Conservation (phyloP, 2,329 filamentous ascomycete genomes). For the Catunica adiposa region DNA sequence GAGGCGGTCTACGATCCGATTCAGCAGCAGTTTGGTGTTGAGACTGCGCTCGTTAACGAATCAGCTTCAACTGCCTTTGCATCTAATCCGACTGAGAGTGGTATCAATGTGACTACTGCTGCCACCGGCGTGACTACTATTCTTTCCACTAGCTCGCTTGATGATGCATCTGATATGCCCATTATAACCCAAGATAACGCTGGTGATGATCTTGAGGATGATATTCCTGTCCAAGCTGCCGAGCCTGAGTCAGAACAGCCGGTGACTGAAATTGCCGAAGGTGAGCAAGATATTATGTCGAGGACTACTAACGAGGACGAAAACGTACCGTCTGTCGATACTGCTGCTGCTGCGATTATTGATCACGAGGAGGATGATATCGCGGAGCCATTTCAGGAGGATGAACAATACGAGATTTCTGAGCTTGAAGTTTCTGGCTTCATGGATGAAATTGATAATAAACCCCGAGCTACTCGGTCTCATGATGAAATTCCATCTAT, state of each 20-base stretch:
- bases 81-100: background rate
- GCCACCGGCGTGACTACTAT: background rate
- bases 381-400: constrained; percentile 1
- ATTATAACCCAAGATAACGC: background rate
- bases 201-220: background rate
- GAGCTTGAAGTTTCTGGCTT: constrained; percentile 2
- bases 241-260: background rate
- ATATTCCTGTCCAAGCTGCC: background rate
- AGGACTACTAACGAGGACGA: constrained; percentile 7
- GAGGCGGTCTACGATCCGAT: no score
- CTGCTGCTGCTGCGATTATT: background rate
- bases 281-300: constrained; percentile 4
- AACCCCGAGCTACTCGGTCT: background rate
- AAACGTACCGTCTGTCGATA: background rate
- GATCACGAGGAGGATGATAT: constrained; percentile 2
- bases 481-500: background rate
- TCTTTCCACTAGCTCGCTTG: background rate
- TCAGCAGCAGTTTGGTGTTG: background rate
- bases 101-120: background rate
- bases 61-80: background rate
- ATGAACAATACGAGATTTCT: constrained; percentile 5
- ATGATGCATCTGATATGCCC: background rate
- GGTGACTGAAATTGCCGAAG: constrained; percentile 1
- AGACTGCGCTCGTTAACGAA: background rate
- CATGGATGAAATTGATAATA: constrained; percentile 3